Percentiles rank a stretch among this genome's conserved stretches.
phyloP scores from a whole-genome alignment of 371 early-diverging fungal species.

The Mucor racemosus region DNA sequence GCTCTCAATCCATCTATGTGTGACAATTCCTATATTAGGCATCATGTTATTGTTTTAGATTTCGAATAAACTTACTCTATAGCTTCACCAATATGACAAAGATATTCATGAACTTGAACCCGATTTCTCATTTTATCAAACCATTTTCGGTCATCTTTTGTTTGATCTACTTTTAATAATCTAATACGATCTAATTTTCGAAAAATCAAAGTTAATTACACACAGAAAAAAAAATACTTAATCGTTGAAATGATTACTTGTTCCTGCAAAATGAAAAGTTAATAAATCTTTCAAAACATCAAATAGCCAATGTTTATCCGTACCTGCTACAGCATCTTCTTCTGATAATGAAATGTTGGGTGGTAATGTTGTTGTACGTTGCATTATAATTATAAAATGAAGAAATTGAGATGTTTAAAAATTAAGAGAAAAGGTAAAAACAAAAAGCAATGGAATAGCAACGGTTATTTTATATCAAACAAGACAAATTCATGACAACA shows the following conservation, averaged over 20 bases:
- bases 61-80: constrained; percentile 79
- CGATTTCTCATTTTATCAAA: constrained; percentile 94
- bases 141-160: constrained; percentile 68
- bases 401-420: not conserved
- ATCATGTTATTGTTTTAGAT: constrained; percentile 8
- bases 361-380: constrained; percentile 13
- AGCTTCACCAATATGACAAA: constrained; percentile 99
- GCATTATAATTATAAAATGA: constrained; percentile 8
- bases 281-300: not conserved
- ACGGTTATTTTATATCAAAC: not conserved
- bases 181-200: constrained; percentile 60
- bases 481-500: not conserved
- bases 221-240: not conserved
- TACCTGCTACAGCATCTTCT: constrained; percentile 18
- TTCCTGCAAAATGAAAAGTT: constrained; percentile 12
- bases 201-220: not conserved
- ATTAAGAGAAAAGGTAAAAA: not conserved
- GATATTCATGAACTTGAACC: constrained; percentile 97
- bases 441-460: not conserved
- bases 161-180: constrained; percentile 53
- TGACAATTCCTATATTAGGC: constrained; percentile 16
- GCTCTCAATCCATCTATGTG: constrained; percentile 92
- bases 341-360: constrained; percentile 15
- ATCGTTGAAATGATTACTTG: constrained; percentile 13
- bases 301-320: not conserved